These are phyloP conservation scores for Acmispon strigosus DNA, from an alignment of 306 rosid species.

Conservation along the genomic window DNA sequence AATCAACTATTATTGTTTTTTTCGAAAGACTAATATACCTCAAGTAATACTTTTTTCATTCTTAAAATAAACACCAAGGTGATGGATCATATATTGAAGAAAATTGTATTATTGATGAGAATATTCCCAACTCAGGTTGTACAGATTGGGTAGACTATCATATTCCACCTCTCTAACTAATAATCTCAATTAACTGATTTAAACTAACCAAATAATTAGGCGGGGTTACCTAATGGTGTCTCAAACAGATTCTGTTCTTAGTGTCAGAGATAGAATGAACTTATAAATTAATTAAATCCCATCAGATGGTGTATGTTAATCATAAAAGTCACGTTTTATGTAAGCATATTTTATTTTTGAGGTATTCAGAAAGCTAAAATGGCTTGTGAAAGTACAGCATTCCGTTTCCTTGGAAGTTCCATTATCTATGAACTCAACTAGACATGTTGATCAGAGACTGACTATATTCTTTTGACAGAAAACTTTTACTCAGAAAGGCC, in stretches of 20 bases:
- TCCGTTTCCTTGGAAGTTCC: not conserved
- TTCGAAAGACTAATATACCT: not conserved
- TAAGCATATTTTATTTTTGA: not conserved
- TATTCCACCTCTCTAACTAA: not conserved
- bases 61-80: not conserved
- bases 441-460: constrained; percentile 17
- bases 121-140: not conserved
- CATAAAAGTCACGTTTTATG: not conserved
- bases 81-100: not conserved
- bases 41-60: not conserved
- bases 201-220: not conserved
- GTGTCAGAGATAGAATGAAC: not conserved
- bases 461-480: constrained; percentile 42
- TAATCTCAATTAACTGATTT: not conserved
- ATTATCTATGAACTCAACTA: not conserved
- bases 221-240: not conserved
- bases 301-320: not conserved
- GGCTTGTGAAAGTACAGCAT: constrained; percentile 10
- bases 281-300: not conserved
- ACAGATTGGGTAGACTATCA: not conserved
- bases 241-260: not conserved
- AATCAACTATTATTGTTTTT: not conserved
- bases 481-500: constrained; percentile 52
- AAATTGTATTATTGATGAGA: not conserved
- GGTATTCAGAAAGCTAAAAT: not conserved